Percentiles rank a stretch among this genome's conserved stretches.
Evolutionary conservation across 305 asterid species (phyloP).

Genomic region (Nicotiana rustica): DNA sequence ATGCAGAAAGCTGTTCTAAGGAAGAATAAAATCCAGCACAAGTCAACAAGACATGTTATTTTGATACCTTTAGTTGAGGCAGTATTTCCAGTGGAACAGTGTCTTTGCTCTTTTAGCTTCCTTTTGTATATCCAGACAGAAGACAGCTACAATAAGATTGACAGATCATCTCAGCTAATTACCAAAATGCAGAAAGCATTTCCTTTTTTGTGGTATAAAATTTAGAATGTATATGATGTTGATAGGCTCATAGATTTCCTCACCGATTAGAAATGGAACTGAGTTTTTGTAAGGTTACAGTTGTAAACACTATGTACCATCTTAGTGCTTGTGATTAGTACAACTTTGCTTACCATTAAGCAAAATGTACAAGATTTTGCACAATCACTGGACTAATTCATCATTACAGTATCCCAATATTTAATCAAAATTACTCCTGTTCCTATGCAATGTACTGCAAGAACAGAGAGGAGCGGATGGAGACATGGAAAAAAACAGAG

Average conservation of each 20-base stretch:
- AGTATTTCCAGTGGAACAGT: slow-evolving; percentile 56
- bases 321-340: too few relatives aligned
- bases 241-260: too few relatives aligned
- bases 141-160: slow-evolving; percentile 58
- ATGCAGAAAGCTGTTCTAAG: slow-evolving; percentile 1
- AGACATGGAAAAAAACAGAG: too few relatives aligned
- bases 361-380: neutral
- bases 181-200: neutral
- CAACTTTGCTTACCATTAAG: too few relatives aligned
- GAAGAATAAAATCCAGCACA: neutral
- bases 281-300: too few relatives aligned
- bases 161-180: slow-evolving; percentile 35
- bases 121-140: slow-evolving; percentile 83
- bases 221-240: neutral
- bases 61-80: slow-evolving; percentile 52
- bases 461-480: neutral
- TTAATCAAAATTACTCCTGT: neutral
- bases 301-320: too few relatives aligned
- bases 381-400: neutral
- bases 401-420: neutral
- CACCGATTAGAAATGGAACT: too few relatives aligned
- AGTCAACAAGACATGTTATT: slow-evolving; percentile 15
- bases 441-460: neutral
- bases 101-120: slow-evolving; percentile 68
- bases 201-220: too few relatives aligned